phyloP scores from a whole-genome alignment of 176 grass and related monocot species.

The Oropetium thomaeum region DNA sequence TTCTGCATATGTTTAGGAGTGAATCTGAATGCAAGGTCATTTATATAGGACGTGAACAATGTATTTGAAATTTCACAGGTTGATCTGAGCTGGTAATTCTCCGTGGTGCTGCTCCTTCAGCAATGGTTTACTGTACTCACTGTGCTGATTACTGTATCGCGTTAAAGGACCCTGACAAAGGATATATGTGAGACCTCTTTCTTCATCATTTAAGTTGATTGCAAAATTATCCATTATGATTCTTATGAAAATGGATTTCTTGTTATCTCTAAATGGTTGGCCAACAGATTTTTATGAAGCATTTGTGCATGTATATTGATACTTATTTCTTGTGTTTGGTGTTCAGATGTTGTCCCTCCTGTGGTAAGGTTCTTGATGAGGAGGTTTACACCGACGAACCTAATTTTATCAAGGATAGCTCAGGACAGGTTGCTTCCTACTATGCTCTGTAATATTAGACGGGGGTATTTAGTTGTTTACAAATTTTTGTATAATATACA shows the following conservation, averaged over 20 bases:
- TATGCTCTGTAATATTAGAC: neutral
- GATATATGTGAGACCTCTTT: slow-evolving; percentile 49
- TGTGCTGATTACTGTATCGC: slow-evolving; percentile 42
- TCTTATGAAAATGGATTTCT: neutral
- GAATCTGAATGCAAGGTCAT: neutral
- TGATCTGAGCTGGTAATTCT: slow-evolving; percentile 5
- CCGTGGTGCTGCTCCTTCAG: neutral
- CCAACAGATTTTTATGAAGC: neutral
- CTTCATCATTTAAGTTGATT: neutral
- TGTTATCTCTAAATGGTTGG: neutral
- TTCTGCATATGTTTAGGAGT: neutral
- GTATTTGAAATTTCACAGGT: slow-evolving; percentile 11
- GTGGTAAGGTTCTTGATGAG: slow-evolving; percentile 77
- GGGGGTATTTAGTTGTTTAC: neutral
- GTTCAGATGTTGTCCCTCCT: slow-evolving; percentile 56
- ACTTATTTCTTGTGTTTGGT: slow-evolving; percentile 29
- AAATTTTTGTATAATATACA: neutral
- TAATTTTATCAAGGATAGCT: slow-evolving; percentile 42
- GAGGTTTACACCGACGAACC: slow-evolving; percentile 48
- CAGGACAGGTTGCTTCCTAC: slow-evolving; percentile 47
- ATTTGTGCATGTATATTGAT: neutral
- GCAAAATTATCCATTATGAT: neutral
- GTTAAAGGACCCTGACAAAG: slow-evolving; percentile 57
- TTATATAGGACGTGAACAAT: neutral
- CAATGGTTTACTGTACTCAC: slow-evolving; percentile 69